Base-by-base conservation (phyloP, 2,329 filamentous ascomycete species). In the Stagonosporopsis chrysanthemi region DNA sequence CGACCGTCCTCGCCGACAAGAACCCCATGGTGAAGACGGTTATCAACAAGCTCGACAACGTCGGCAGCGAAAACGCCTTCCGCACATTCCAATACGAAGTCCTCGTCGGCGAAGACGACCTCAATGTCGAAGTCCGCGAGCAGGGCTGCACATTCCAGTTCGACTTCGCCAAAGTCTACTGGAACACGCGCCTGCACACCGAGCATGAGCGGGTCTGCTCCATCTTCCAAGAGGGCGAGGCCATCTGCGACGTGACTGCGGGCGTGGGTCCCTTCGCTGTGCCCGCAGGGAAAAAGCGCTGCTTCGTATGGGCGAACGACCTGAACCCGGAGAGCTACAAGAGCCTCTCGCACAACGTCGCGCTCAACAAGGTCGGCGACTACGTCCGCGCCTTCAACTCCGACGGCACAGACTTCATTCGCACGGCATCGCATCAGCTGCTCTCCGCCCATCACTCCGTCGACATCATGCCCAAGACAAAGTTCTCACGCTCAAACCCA, bases 281-380 rank as follows among this genome's bases (percentile, higher is more conserved):
- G 3, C 95, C 95, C 0, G 92, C 94, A 0, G 95, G 91, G 15
- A 96, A 90, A 80, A 94, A 90, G 76, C 87, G 86, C 36, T 91
- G 96, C 26, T 96, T 98, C 68, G 93, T 97, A 17, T 96, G 91
- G 88, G 95, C 93, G 36, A 99, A 98, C 77, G 95, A 99, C 75
- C 88, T 97, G 73, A 99, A 99, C 73, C 94, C 94, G 0, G 90
- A 96, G 69, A 93, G 92, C 68, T 92, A 88, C 77, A 84, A 82
- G 52, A 88, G 87, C 63, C 85, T 99, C 68, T 76, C 83, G 26
- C 84, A 88, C 33, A 90, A 90, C 8, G 83, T 96, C 49, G 76
- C 78, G 48, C 83, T 85, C 60, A 99, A 99, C 79, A 97, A 96
- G 81, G 91, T 92, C 62, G 60, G 74, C 6, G 56, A 70, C 22